A percentile compares a stretch with the other conserved stretches of the same genome.
Evolutionary conservation across 768 basidiomycete species (phyloP).

Genomic region (Mrakia blollopis): DNA sequence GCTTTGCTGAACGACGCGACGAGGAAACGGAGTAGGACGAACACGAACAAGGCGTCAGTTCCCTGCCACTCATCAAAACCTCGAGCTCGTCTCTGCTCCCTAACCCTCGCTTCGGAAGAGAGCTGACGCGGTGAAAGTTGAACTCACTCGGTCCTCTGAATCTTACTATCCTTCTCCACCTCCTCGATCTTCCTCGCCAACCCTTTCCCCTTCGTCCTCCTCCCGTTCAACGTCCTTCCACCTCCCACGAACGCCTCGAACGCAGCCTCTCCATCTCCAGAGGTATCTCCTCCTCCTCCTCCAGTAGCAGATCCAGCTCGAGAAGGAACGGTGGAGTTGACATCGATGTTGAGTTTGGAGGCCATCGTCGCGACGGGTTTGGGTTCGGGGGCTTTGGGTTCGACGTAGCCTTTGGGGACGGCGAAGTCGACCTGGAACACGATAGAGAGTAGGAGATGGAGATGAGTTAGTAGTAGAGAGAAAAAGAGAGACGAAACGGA

Average conservation of each 20-base stretch:
- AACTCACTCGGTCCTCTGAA: slow-evolving; percentile 81
- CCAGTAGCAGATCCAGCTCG: slow-evolving; percentile 56
- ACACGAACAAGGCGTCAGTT: not conserved
- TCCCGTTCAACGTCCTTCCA: slow-evolving; percentile 82
- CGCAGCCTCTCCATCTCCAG: slow-evolving; percentile 33
- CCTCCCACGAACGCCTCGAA: slow-evolving; percentile 89
- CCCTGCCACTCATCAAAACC: not conserved
- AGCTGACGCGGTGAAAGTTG: not conserved
- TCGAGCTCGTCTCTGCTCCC: not conserved
- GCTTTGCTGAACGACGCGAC: slow-evolving; percentile 59
- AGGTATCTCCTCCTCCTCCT: slow-evolving; percentile 14
- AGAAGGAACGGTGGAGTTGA: slow-evolving; percentile 54
- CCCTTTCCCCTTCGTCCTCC: slow-evolving; percentile 93
- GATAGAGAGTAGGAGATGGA: not conserved
- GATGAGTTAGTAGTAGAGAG: not conserved
- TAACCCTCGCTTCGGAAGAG: too few species aligned
- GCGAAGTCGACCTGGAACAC: slow-evolving; percentile 76
- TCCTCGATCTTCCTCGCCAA: slow-evolving; percentile 76
- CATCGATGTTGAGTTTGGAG: slow-evolving; percentile 89
- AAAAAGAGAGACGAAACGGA: not conserved
- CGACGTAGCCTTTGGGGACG: slow-evolving; percentile 74
- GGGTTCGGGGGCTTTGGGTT: slow-evolving; percentile 75
- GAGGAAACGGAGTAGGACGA: not conserved
- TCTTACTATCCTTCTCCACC: slow-evolving; percentile 74
- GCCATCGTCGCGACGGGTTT: slow-evolving; percentile 86